Conservation (phyloP, 2,329 filamentous ascomycete species). For the Aspergillus viridinutans region DNA sequence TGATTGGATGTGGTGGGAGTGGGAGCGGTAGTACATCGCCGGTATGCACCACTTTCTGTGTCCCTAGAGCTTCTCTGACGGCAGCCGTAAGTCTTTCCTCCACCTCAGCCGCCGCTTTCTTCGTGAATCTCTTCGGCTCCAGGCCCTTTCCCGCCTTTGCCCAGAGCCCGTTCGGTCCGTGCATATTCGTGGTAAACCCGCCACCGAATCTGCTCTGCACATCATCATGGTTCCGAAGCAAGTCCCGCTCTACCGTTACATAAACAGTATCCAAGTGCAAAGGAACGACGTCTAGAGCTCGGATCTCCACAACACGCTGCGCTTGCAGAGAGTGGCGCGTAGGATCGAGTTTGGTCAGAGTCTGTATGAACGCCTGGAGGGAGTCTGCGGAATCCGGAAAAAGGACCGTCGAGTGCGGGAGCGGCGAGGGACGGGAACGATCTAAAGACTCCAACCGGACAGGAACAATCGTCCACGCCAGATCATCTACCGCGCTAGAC, state of each 20-base stretch:
- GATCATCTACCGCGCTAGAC: conserved; percentile 50
- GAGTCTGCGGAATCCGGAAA: conserved; percentile 67
- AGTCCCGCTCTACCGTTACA: conserved; percentile 76
- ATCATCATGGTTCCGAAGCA: conserved; percentile 74
- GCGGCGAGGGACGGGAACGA: conserved; percentile 52
- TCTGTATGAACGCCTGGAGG: conserved; percentile 73
- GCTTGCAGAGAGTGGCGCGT: conserved; percentile 69
- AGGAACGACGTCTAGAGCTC: conserved; percentile 74
- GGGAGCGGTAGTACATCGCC: conserved; percentile 79
- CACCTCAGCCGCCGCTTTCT: conserved; percentile 40
- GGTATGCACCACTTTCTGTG: conserved; percentile 71
- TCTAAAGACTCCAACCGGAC: conserved; percentile 52
- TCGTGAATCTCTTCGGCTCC: conserved; percentile 31
- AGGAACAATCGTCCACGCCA: conserved; percentile 81
- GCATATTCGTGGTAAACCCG: conserved; percentile 44
- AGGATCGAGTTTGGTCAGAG: conserved; percentile 67
- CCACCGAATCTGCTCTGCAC: conserved; percentile 78
- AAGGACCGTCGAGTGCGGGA: conserved; percentile 75
- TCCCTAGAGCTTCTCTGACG: conserved; percentile 69
- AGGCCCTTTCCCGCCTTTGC: conserved; percentile 28
- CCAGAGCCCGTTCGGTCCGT: conserved; percentile 40
- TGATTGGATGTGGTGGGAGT: conserved; percentile 74
- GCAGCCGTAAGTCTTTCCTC: conserved; percentile 59
- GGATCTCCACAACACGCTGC: conserved; percentile 76
- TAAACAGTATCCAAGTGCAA: conserved; percentile 79